Evolutionary conservation across 371 early-diverging fungal species (phyloP), one percentile per base, ranked within the genome.

Genomic region (Mucor saturninus): DNA sequence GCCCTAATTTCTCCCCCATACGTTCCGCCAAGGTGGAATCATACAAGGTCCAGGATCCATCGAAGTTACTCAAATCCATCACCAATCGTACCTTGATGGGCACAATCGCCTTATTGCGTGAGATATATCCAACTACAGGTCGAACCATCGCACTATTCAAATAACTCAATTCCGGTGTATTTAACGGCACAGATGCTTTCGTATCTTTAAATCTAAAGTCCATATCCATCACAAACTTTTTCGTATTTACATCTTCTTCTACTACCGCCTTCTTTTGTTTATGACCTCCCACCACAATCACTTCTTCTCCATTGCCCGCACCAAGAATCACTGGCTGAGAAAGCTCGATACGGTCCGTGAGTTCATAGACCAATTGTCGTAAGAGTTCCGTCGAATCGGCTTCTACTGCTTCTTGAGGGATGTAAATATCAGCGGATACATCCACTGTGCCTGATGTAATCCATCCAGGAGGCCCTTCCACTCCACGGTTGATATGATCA

Each of bases 71-170:
- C 51, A 92, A 61, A 57, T 89, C 88, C 80, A 93, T 84, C 28
- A 89, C 87, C 8, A 93, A 81, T 49, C 89, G 87, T 64, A 91
- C 91, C 26, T 88, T 83, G 69, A 97, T 87, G 1, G 95, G 92
- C 4, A 94, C 89, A 45, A 86, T 84, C 1, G 94, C 93, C 37
- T 92, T 87, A 75, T 96, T 93, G 11, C 91, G 87, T 69, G 97
- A 96, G 85, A 98, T 92, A 67, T 92, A 98, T 3, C 91, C 97
- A 0, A 97, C 93, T n/a, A 97, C 85, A 1, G 98, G 98, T 2
- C 97, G 83, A 10, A 96, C 87, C 71, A 96, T 81, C 5, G 97
- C 95, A 37, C 88, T 88, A 60, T 84, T 91, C 43, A 97, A 72
- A 63, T 93, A 94, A 7, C 87, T 84, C 21, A 95, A 69, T 64